phyloP scores from a whole-genome alignment of 2,329 filamentous ascomycete genomes.

The Colletotrichum coccodes region DNA sequence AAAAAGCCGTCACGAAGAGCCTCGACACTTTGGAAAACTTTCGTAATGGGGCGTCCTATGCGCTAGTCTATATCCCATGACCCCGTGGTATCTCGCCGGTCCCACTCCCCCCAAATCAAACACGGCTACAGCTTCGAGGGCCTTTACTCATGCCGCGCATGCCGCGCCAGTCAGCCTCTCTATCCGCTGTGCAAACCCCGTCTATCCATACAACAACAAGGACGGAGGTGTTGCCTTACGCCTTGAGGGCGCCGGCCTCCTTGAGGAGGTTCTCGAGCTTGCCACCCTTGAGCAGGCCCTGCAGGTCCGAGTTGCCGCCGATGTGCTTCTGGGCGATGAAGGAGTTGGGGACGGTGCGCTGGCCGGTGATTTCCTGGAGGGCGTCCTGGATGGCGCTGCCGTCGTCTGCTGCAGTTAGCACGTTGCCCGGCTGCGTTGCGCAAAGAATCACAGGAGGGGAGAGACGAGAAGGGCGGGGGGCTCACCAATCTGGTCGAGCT shows the following conservation, averaged over 20 bases:
- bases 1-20: not conserved
- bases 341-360: conserved; percentile 94
- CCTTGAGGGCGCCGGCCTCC: conserved; percentile 54
- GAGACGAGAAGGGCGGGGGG: not conserved
- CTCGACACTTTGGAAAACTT: not conserved
- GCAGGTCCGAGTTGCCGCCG: conserved; percentile 92
- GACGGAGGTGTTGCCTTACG: conserved; percentile 43
- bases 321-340: conserved; percentile 93
- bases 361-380: conserved; percentile 81
- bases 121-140: conserved; percentile 17
- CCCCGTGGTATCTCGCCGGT: conserved; percentile 12
- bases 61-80: not conserved
- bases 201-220: not conserved
- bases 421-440: not conserved
- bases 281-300: conserved; percentile 61
- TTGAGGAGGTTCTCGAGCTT: conserved; percentile 53
- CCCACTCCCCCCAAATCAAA: not conserved
- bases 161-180: conserved; percentile 18
- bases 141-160: not conserved
- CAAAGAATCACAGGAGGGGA: not conserved
- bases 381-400: conserved; percentile 85
- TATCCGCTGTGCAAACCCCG: not conserved
- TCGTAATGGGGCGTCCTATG: not conserved
- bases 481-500: conserved; percentile 87
- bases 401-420: conserved; percentile 69